Base-by-base conservation (phyloP, 139 green algal species). In the Chlorella vulgaris region DNA sequence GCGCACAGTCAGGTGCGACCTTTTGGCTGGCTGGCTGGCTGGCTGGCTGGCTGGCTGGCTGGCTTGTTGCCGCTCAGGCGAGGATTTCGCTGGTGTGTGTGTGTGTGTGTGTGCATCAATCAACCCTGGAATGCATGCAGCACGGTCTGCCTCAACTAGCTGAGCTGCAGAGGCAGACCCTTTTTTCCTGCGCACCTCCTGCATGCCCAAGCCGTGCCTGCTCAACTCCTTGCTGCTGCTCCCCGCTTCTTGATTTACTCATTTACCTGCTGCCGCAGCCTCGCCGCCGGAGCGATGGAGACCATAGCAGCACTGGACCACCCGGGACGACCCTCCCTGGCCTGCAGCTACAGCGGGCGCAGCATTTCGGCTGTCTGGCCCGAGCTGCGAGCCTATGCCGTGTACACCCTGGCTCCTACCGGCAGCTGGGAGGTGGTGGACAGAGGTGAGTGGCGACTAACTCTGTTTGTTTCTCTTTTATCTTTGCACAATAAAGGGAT, bases 401-500 rank as follows among this genome's bases (percentile, higher is more conserved):
- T 87, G 7, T 87, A 81, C 78, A 38, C 24, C 19, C 76, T 81
- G 42, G 53, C 74, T 1, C 77, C 83, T 39, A 83, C 47, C 7
- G 76, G 76, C 24, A 69, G 38, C n/a, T 87, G 83, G 83, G 74
- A 84, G 74, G 53, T 75, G 39, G 69, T 87, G 47, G 83, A 84
- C 58, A 39, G 69, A 68, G 76, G 75, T 81, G 75, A 22, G 75
- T 47, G n/a, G n/a, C n/a, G 53, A 21, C 53, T n/a, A 24, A 21
- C 24, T 21, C 22, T 24, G 53, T n/a, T 1, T 69, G 47, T 15
- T 58, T 58, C 47, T 58, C 47, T 58, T 58, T 58, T 58, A 24
- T 10, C 47, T 10, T 58, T n/a, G n/a, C n/a, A n/a, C n/a, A n/a
- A n/a, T n/a, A n/a, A n/a, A n/a, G n/a, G n/a, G n/a, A n/a, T n/a